phyloP scores from a whole-genome alignment of 495 filamentous ascomycete genomes.

The Hypoxylon subgilvum region DNA sequence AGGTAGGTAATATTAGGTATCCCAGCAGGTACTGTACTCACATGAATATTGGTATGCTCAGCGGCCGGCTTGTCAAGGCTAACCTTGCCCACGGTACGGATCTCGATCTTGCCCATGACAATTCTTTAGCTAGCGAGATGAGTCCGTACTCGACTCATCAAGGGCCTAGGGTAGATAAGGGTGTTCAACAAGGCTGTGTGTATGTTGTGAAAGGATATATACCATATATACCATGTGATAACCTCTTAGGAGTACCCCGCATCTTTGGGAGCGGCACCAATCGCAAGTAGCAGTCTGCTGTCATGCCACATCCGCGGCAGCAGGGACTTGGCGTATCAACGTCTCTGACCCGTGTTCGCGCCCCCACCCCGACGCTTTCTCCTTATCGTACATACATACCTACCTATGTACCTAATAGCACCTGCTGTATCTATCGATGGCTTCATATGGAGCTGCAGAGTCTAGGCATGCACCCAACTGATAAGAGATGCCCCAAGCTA shows the following conservation, averaged over 20 bases:
- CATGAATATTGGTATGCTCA: slow-evolving; percentile 77
- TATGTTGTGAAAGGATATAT: no score
- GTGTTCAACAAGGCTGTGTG: background rate
- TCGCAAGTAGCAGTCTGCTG: slow-evolving; percentile 5
- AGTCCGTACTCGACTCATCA: background rate
- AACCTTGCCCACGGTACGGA: slow-evolving; percentile 79
- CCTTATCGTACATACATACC: slow-evolving; percentile 32
- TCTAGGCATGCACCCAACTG: slow-evolving; percentile 9
- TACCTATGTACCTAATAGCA: no score
- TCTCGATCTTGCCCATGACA: slow-evolving; percentile 63
- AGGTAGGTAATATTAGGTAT: no score
- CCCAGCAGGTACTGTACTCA: no score
- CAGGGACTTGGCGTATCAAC: slow-evolving; percentile 4
- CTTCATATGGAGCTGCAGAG: slow-evolving; percentile 1
- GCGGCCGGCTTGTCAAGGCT: slow-evolving; percentile 76
- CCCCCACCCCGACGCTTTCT: slow-evolving; percentile 18
- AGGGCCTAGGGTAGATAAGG: background rate
- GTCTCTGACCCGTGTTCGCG: slow-evolving; percentile 4
- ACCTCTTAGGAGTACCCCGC: no score
- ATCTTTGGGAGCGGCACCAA: slow-evolving; percentile 18
- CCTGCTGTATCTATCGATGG: slow-evolving; percentile 4
- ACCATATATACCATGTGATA: no score
- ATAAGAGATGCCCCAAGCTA: slow-evolving; percentile 18
- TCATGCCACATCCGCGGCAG: slow-evolving; percentile 18
- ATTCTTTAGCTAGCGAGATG: background rate